Base-by-base conservation (phyloP, 345 rosid genomes). In the Boechera stricta region DNA sequence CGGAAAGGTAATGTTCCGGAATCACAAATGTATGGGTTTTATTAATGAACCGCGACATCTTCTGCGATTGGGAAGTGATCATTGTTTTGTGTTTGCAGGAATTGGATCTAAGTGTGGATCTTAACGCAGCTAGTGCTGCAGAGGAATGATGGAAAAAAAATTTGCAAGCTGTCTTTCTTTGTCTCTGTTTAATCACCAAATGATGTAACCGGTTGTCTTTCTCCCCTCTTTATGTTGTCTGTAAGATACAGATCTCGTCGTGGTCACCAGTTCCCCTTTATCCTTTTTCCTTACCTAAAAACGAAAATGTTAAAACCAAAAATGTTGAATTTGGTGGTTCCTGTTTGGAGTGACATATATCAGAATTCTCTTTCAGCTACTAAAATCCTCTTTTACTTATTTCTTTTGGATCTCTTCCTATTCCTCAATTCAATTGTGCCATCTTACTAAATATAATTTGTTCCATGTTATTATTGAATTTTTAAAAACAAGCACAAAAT, bases 91-190 rank as follows among this genome's bases (percentile, higher is more conserved):
- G 59, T 72, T 21, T 52, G 44, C 85, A 95, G 99, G 92, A 64
- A 52, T 68, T 92, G 72, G 98, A 95, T 81, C 90, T 92, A 12
- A 87, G 89, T 21, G 99, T 92, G 86, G 97, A 92, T 82, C 80
- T 92, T 55, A 92, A 89, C 63, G 97, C 94, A 45, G 99, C 98
- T 53, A 90, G 96, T 81, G 98, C 99, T 44, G 97, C 99, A 1
- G 97, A 89, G 69, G 97, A 92, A 67, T 90, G 84, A 92, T 67
- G 75, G 74, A 57, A 10, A 59, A 21, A 7, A 32, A n/a, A 3
- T 35, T 44, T 44, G 3, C 31, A 13, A 57, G n/a, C 32, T 12
- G 31, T 53, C 44, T 45, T 49, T 44, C 29, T 58, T 54, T 11
- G 21, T 53, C 52, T 55, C 32, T 44, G 48, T 33, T 4, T 32